Conservation (phyloP, 192 early-diverging fungal genomes). For the Podila epicladia region DNA sequence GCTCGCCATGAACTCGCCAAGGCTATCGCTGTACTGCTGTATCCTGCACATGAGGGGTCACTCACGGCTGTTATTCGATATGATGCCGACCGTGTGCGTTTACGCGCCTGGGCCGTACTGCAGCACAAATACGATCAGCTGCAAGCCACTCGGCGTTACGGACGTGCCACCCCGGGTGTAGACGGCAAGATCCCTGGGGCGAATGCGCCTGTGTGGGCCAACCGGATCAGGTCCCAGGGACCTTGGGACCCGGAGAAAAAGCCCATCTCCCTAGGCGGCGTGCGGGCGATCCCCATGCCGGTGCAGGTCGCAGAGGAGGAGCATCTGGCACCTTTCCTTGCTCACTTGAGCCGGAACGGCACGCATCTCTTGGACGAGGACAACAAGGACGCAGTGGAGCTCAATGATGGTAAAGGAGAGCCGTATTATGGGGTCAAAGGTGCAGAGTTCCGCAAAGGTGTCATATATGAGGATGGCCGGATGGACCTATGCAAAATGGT, state of each 20-base stretch:
- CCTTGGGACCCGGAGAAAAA: constrained; percentile 12
- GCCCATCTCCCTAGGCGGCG: constrained; percentile 5
- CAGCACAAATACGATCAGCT: constrained; percentile 3
- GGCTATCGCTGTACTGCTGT: neutral
- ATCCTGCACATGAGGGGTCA: constrained; percentile 6
- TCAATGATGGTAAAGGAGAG: constrained; percentile 10
- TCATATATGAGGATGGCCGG: constrained; percentile 7
- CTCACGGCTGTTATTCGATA: constrained; percentile 11
- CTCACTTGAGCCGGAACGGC: constrained; percentile 10
- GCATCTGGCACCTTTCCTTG: constrained; percentile 6
- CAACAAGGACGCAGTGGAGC: constrained; percentile 1
- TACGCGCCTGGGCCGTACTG: constrained; percentile 9
- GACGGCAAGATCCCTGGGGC: neutral
- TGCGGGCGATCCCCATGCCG: constrained; percentile 10
- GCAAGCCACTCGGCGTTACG: neutral
- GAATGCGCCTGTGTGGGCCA: neutral
- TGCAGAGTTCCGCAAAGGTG: constrained; percentile 12
- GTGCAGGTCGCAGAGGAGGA: constrained; percentile 10
- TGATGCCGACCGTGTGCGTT: constrained; percentile 2
- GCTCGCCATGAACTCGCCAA: neutral
- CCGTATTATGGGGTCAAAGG: constrained; percentile 9
- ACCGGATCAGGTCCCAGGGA: constrained; percentile 11
- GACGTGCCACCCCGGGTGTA: neutral
- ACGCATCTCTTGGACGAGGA: constrained; percentile 12
- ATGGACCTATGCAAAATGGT: constrained; percentile 16